Evolutionary conservation across 495 filamentous ascomycete genomes (phyloP).

Genomic region (Penicillium ochrochloron): DNA sequence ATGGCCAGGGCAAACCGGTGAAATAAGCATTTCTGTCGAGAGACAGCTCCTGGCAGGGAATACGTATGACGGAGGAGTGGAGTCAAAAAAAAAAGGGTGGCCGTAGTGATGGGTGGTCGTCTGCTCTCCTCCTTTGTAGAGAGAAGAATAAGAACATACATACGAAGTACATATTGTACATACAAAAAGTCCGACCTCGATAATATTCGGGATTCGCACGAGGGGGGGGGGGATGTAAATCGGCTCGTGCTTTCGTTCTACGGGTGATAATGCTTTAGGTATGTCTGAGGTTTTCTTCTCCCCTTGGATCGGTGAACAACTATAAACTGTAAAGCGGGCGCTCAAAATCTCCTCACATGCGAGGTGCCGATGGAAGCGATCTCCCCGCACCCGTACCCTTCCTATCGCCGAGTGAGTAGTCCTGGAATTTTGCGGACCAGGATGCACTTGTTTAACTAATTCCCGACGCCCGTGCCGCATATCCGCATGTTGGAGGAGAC

Average conservation of each 20-base stretch:
- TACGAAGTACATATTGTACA: not conserved
- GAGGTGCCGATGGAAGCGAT: slow-evolving; percentile 11
- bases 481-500: slow-evolving; percentile 2
- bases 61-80: not conserved
- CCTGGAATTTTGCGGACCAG: not conserved
- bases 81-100: no score
- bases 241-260: not conserved
- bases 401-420: not conserved
- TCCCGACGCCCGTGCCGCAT: not conserved
- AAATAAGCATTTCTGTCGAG: slow-evolving; percentile 4
- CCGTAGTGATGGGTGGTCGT: not conserved
- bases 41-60: not conserved
- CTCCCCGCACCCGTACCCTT: slow-evolving; percentile 14
- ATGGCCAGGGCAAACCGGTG: not conserved
- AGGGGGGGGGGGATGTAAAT: not conserved
- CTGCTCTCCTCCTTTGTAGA: not conserved
- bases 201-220: not conserved
- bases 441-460: not conserved
- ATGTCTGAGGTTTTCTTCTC: not conserved
- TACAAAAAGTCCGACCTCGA: not conserved
- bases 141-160: not conserved
- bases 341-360: slow-evolving; percentile 12
- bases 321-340: not conserved
- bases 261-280: not conserved
- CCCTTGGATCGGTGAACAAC: not conserved